phyloP scores from a whole-genome alignment of 108 stramenopile species.

The Skeletonema tropicum region DNA sequence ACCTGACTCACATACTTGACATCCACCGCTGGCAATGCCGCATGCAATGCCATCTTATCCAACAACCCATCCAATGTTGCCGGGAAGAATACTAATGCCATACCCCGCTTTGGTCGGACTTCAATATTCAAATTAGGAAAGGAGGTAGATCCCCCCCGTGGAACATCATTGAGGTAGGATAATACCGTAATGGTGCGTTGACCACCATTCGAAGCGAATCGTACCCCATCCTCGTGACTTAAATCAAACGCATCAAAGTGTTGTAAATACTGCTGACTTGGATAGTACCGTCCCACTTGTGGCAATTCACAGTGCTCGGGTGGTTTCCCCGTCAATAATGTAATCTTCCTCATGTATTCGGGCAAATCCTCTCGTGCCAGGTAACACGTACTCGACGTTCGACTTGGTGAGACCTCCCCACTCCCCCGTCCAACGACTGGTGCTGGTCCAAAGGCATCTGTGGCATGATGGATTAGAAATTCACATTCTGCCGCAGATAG shows the following conservation, averaged over 20 bases:
- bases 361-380: conserved; percentile 85
- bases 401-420: conserved; percentile 78
- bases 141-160: conserved; percentile 84
- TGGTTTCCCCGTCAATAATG: conserved; percentile 82
- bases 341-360: conserved; percentile 79
- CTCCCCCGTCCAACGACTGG: conserved; percentile 85
- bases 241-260: conserved; percentile 93
- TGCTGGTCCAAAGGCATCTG: conserved; percentile 76
- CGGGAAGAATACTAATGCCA: conserved; percentile 96
- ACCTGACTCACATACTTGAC: conserved; percentile 97
- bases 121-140: conserved; percentile 88
- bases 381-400: conserved; percentile 85
- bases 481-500: conserved; percentile 81
- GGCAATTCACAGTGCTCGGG: conserved; percentile 88
- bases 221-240: conserved; percentile 76
- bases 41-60: conserved; percentile 91
- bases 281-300: conserved; percentile 90
- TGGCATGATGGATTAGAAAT: conserved; percentile 69
- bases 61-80: conserved; percentile 89
- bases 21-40: conserved; percentile 87
- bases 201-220: conserved; percentile 90
- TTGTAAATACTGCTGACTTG: conserved; percentile 83
- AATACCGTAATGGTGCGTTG: conserved; percentile 93
- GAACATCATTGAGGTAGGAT: conserved; percentile 95
- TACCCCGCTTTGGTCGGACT: conserved; percentile 78